Percentiles rank a stretch among this genome's conserved stretches.
phyloP scores from a whole-genome alignment of 257 asterid genomes.

The Penstemon eatonii region DNA sequence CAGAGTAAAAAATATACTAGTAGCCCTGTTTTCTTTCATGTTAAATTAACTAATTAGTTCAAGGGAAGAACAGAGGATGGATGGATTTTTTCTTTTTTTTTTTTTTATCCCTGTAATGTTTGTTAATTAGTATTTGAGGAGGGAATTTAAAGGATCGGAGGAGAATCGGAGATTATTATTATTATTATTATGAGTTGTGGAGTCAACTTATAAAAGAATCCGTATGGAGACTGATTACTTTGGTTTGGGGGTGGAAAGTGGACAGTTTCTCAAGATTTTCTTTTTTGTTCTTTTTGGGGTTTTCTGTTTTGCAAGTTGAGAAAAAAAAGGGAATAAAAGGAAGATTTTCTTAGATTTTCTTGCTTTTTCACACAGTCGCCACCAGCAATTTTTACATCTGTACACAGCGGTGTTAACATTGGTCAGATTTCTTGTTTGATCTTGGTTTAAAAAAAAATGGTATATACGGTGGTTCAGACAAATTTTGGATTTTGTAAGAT shows the following conservation, averaged over 20 bases:
- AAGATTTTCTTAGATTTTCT: slow-evolving; percentile 61
- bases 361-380: slow-evolving; percentile 52
- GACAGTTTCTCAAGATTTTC: slow-evolving; percentile 34
- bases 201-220: slow-evolving; percentile 66
- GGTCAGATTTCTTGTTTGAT: slow-evolving; percentile 23
- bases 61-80: slow-evolving; percentile 25
- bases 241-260: slow-evolving; percentile 22
- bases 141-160: slow-evolving; percentile 61
- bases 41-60: slow-evolving; percentile 26
- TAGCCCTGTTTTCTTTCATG: slow-evolving; percentile 29
- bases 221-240: slow-evolving; percentile 63
- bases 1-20: slow-evolving; percentile 29
- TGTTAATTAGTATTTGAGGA: slow-evolving; percentile 31
- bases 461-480: too few relatives aligned
- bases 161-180: slow-evolving; percentile 19
- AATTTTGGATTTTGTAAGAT: too few relatives aligned
- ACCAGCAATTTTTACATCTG: slow-evolving; percentile 39
- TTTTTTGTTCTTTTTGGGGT: slow-evolving; percentile 29
- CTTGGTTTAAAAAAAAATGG: too few relatives aligned
- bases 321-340: slow-evolving; percentile 22
- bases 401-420: slow-evolving; percentile 19
- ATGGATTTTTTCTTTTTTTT: not conserved
- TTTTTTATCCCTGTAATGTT: not conserved
- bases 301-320: slow-evolving; percentile 40
- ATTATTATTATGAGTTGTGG: slow-evolving; percentile 41